Conservation (phyloP, 345 rosid genomes). For the Gossypium raimondii region DNA sequence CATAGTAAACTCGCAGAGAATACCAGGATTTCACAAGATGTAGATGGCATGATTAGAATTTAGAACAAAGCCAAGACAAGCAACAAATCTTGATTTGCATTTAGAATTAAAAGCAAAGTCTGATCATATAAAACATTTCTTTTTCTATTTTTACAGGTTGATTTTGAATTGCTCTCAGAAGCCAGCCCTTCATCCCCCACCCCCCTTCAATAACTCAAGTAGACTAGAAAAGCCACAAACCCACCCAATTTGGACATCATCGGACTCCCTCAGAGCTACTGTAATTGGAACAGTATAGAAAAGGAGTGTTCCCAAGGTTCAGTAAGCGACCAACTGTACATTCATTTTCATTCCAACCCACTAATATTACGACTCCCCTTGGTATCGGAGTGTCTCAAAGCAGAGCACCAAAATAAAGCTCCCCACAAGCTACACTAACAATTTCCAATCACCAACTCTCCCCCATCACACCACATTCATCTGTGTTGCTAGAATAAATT, state of each 20-base stretch:
- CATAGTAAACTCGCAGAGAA: no score
- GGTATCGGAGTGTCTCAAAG: constrained; percentile 33
- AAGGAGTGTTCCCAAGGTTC: background rate
- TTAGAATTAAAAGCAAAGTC: background rate
- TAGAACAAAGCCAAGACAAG: background rate
- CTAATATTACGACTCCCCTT: constrained; percentile 14
- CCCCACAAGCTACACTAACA: constrained; percentile 31
- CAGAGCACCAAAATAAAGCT: constrained; percentile 37
- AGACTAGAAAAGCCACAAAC: background rate
- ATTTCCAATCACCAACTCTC: constrained; percentile 43
- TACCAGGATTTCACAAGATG: background rate
- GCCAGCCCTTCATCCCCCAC: background rate
- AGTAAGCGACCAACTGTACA: constrained; percentile 23
- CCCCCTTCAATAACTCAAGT: background rate
- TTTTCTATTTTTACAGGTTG: constrained; percentile 4
- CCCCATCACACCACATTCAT: constrained; percentile 43
- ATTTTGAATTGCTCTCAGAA: background rate
- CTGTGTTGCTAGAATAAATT: background rate
- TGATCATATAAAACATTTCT: background rate
- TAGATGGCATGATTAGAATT: background rate
- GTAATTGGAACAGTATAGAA: constrained; percentile 3
- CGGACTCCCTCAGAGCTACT: background rate
- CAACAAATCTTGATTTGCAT: background rate
- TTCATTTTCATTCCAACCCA: background rate
- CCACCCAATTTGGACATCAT: background rate